Base-by-base conservation (phyloP, 805 yeast species). In the Hyphopichia homilentoma region DNA sequence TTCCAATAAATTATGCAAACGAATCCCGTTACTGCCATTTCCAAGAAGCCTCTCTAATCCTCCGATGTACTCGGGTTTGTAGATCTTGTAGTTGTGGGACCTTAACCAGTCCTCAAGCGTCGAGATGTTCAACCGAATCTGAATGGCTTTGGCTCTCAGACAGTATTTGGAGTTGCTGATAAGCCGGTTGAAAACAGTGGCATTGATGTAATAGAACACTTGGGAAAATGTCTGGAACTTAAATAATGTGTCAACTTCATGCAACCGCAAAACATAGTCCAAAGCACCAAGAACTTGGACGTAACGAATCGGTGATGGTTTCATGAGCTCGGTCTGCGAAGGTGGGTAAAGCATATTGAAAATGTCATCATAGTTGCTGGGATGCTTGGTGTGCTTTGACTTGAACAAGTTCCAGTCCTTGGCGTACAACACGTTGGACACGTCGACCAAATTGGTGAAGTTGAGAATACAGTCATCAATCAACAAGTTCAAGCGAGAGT, bases 81-180 rank as follows among this genome's bases (percentile, higher is more conserved):
- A 50, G 4, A 54, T 75, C 18, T 67, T 66, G 43, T 73, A 64
- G 47, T 79, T 77, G 44, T 80, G 82, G 5, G 76, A 68, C 38
- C 95, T 74, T 19, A 90, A 73, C 99, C 99, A 93, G 50, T 93
- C 96, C 57, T 93, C 97, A 27, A 93, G 60, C 4, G 84, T 74
- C 0, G 96, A 87, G 7, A 93, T 49, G 47, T 93, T 93, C 34
- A 93, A 71, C 34, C 97, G 68, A 28, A 93, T 81, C 52, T 93
- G 97, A 58, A 93, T 77, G 0, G 97, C 97, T 40, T 81, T 76
- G 1, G 86, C 73, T 38, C 99, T 73, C 1, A 95, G 77, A 30
- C 84, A 68, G 44, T 82, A 82, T 45, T 76, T 83, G 19, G 83
- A 77, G 40, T 75, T 79, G 14, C 77, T 66, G 32, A 89, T 53